Evolutionary conservation across 257 asterid genomes (phyloP), one percentile per base, ranked within the genome.

Genomic region (Scutellaria minor): DNA sequence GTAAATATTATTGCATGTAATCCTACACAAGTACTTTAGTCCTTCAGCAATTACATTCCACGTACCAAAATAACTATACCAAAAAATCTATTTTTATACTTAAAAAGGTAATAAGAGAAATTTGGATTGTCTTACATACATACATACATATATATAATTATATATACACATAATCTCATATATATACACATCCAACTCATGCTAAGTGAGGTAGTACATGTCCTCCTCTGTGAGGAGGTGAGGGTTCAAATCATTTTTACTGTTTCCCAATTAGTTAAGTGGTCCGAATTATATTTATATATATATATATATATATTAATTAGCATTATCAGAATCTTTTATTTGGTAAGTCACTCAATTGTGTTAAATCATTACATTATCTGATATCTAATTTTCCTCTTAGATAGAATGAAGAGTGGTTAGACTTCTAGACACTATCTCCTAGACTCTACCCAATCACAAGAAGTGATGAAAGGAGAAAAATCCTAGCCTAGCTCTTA

Each of bases 391-490:
- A 5, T 12, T 45, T 35, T 47, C 10, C 12, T 13, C 40, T 5
- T 66, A 7, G 9, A 59, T 71, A 47, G 35, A 7, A 15, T 51
- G 69, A 51, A 6, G 67, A 51, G 15, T 62, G 40, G 46, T 40
- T 20, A 4, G 9, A 47, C 12, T 57, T 24, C 12, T 31, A 55
- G 70, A 62, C 27, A 54, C 71, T 42, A 56, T 35, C 8, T 24
- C n/a, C 5, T 4, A 57, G 14, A 5, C 14, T 47, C 35, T 37
- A 68, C 44, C 50, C 44, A 68, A 61, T 11, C 31, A 48, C 42
- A 31, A 42, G 55, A 71, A 24, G 75, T 41, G 46, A 71, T 56
- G 39, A 70, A 79, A 57, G 24, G 35, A 72, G 64, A 14, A 51
- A 31, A 52, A 31, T 31, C 37, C 4, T 31, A 31, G 37, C 37